Base-by-base conservation (phyloP, 2,329 filamentous ascomycete species). In the Alternaria sp. region DNA sequence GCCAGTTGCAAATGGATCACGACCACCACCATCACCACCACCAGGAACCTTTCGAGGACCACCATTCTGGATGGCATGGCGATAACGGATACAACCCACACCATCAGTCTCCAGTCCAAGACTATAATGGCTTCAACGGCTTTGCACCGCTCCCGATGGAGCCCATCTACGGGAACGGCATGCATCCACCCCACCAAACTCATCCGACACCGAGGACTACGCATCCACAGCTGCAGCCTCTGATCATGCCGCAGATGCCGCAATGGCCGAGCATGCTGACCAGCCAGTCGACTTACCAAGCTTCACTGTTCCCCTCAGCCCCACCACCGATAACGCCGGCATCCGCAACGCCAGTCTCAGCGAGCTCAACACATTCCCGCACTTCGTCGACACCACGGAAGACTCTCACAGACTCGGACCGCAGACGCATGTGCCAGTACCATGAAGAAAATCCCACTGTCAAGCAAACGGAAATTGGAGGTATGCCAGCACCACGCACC, bases 401-500 rank as follows among this genome's bases (percentile, higher is more conserved):
- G 81, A 98, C 95, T 1, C 84, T 99, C 71, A 97, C 93, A 8
- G 93, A 97, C 75, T 90, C 93, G 62, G 94, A 98, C 78, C 91
- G 96, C 67, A 88, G 93, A 69, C 88, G 89, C 47, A 99, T 99
- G 94, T 99, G 96, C 80, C 88, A 93, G 76, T 97, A 95, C 80
- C 92, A 95, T 72, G 91, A 96, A 77, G 91, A 97, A 66, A 90
- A 98, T 77, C 96, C 95, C 21, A 90, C 89, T 52, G 90, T 93
- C 49, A 97, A 97, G 82, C 96, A 99, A 83, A 96, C 93, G 17
- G 95, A 98, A 76, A 99, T 99, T 81, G 96, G 96, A 81, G 87
- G 90, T 92, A 84, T 80, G 87, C 78, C 57, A 46, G 44, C 46
- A 43, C 32, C 47, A 45, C 70, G 77, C 68, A 79, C 61, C 23